Percentiles rank a stretch among this genome's conserved stretches.
phyloP scores from a whole-genome alignment of 2,329 filamentous ascomycete species.

The Cladosporium cucumerinum region DNA sequence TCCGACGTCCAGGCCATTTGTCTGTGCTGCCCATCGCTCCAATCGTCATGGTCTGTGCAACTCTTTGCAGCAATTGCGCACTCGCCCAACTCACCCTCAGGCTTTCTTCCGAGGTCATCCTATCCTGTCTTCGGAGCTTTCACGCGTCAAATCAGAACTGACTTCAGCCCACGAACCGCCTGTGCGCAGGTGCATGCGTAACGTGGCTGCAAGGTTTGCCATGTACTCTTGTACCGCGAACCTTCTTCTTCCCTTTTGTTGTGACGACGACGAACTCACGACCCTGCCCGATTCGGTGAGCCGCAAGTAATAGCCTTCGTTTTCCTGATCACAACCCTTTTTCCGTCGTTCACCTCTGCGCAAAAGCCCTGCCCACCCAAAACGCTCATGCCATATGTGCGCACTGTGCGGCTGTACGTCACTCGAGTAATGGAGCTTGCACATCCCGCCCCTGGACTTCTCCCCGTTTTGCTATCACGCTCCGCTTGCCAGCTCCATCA shows the following conservation, averaged over 20 bases:
- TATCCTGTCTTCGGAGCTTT: neutral
- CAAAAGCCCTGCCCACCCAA: neutral
- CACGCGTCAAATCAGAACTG: neutral
- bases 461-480: neutral
- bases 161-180: neutral
- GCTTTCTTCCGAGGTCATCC: neutral
- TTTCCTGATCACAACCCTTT: neutral
- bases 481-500: neutral
- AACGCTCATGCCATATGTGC: neutral
- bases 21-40: neutral
- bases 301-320: neutral
- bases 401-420: neutral
- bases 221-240: neutral
- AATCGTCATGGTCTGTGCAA: neutral
- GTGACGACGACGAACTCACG: constrained; percentile 13
- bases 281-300: neutral
- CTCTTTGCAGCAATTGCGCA: neutral
- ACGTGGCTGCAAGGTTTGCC: constrained; percentile 8
- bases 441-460: neutral
- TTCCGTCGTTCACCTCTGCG: neutral
- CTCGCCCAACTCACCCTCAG: neutral
- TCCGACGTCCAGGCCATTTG: constrained; percentile 10
- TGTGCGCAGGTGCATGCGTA: neutral
- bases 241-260: constrained; percentile 1
- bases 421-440: neutral